Base-by-base conservation (phyloP, 176 grass and related monocot species). In the Rhynchospora pubera region DNA sequence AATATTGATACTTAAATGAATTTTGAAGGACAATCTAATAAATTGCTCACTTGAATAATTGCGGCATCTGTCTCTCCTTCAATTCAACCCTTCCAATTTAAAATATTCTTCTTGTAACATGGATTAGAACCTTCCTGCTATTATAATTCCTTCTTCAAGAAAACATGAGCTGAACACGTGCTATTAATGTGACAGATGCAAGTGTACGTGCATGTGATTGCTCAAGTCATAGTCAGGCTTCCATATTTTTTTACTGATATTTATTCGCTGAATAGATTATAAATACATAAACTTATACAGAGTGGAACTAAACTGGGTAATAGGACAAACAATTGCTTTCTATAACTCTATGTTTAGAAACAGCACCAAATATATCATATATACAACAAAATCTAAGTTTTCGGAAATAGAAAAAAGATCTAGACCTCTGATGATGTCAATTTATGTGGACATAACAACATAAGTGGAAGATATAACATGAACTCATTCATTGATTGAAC, bases 91-190 rank as follows among this genome's bases (percentile, higher is more conserved):
- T 46, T 71, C 21, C 3, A 21, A 47, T 21, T 48, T 71, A n/a
- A 4, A 47, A 71, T 48, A 47, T 72, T 72, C 18, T 72, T 72
- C 68, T 22, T 7, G 12, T 43, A 72, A 72, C 68, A 47, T 72
- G 68, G 68, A 72, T 47, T 48, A 72, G 68, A 44, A 72, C 42
- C n/a, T 72, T 48, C 9, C n/a, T 48, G 18, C 44, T 48, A 48
- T 72, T 47, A 4, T 71, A 21, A 71, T 47, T 71, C 67, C 47
- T 45, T 71, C 43, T 78, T 53, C 12, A 32, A 78, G 75, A 21
- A 78, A 78, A 78, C 52, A 79, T 79, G 51, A 79, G 75, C 75
- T 79, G 75, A 30, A 59, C 52, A 79, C 52, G 56, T 79, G 51
- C 46, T 24, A 51, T 52, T 56, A 55, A 44, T 68, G 15, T 42